These are phyloP conservation scores for Trichoderma sp. DNA, from an alignment of 2,329 filamentous ascomycete genomes.

Conservation along the genomic window DNA sequence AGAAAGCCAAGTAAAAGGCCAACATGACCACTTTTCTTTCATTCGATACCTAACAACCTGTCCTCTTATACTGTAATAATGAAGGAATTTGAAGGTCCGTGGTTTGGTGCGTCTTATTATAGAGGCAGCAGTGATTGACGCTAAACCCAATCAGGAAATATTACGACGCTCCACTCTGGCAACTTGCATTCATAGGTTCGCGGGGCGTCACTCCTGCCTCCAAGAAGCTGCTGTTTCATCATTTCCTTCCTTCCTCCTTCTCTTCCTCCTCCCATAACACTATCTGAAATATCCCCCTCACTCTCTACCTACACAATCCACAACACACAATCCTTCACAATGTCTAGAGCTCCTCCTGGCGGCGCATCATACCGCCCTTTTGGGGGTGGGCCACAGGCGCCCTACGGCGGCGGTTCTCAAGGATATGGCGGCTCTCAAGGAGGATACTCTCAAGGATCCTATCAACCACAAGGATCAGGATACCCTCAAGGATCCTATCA, in stretches of 20 bases:
- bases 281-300: background rate
- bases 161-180: background rate
- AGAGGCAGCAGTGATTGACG: background rate
- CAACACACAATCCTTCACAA: background rate
- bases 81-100: background rate
- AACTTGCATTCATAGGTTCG: background rate
- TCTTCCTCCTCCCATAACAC: too few relatives aligned
- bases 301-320: background rate
- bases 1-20: too few relatives aligned
- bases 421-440: conserved; percentile 23
- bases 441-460: conserved; percentile 22
- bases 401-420: background rate
- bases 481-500: conserved; percentile 28
- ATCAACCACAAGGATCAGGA: conserved; percentile 18
- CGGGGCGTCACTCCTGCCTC: background rate
- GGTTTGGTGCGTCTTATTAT: background rate
- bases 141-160: background rate
- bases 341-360: conserved; percentile 18
- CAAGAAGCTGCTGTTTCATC: background rate
- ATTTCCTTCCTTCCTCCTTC: background rate
- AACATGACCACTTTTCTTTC: background rate
- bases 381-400: conserved; percentile 35
- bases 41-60: background rate
- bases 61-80: background rate
- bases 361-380: conserved; percentile 21